Evolutionary conservation across 768 basidiomycete species (phyloP).

Genomic region (Leccinum variicolor): DNA sequence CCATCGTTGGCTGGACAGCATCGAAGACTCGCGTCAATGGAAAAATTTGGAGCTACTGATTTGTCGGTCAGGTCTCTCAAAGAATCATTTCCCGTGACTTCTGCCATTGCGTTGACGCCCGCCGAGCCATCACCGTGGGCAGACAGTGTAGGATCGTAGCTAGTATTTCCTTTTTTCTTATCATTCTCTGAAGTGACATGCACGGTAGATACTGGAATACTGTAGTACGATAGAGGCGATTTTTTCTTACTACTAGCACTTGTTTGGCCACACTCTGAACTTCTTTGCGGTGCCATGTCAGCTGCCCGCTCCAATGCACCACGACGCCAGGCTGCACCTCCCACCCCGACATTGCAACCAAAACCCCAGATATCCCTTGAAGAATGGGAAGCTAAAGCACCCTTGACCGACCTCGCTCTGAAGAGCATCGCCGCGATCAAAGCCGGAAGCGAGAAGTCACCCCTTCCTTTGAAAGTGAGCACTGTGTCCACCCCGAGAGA

Average conservation of each 20-base stretch:
- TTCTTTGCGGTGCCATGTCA: conserved; percentile 18
- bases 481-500: not conserved
- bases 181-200: not conserved
- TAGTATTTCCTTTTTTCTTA: not conserved
- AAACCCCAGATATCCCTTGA: conserved; percentile 65
- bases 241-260: not conserved
- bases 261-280: conserved; percentile 6
- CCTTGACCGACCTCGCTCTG: conserved; percentile 65
- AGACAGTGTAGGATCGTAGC: conserved; percentile 7
- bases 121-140: conserved; percentile 33
- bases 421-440: conserved; percentile 65
- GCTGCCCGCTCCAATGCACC: conserved; percentile 16
- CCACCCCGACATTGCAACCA: conserved; percentile 27
- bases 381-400: conserved; percentile 88
- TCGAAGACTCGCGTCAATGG: conserved; percentile 16
- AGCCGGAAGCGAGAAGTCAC: conserved; percentile 53
- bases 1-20: conserved; percentile 8
- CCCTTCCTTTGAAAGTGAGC: conserved; percentile 75
- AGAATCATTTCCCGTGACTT: conserved; percentile 8
- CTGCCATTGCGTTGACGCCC: conserved; percentile 16
- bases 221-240: conserved; percentile 6
- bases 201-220: conserved; percentile 2
- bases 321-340: conserved; percentile 27
- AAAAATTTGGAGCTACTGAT: not conserved
- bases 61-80: conserved; percentile 1